These are phyloP conservation scores for Solanum hybrid DNA, from an alignment of 305 asterid species.

Conservation along the genomic window DNA sequence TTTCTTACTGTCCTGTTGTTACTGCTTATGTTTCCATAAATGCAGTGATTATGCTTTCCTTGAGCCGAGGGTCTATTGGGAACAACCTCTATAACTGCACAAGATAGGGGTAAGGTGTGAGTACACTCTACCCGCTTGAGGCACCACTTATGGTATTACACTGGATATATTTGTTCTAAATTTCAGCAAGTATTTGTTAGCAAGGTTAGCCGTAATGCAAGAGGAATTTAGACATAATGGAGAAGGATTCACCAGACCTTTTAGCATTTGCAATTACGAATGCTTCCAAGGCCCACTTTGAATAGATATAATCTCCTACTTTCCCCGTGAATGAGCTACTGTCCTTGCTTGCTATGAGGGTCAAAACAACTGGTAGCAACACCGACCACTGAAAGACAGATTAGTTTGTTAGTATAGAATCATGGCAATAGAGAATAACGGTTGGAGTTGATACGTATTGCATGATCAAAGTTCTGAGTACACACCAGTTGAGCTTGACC, in stretches of 20 bases:
- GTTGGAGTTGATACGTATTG: conserved; percentile 5
- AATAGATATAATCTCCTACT: conserved; percentile 56
- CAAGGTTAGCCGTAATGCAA: neutral
- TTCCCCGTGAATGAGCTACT: conserved; percentile 25
- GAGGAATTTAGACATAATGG: neutral
- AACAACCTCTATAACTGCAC: neutral
- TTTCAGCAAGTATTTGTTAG: neutral
- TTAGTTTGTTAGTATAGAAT: neutral
- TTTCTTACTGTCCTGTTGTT: neutral
- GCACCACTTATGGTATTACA: neutral
- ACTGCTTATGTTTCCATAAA: neutral
- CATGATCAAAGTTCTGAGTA: conserved; percentile 1
- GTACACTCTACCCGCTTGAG: neutral
- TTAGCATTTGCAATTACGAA: conserved; percentile 59
- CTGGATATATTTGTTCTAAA: neutral
- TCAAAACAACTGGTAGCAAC: conserved; percentile 66
- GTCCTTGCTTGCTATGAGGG: conserved; percentile 62
- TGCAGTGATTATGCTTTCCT: neutral
- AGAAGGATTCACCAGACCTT: conserved; percentile 26
- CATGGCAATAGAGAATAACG: neutral
- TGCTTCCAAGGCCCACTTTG: conserved; percentile 80
- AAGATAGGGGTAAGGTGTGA: neutral
- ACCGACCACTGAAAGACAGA: conserved; percentile 54
- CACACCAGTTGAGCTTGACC: conserved; percentile 71
- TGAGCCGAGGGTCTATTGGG: neutral